Evolutionary conservation across 176 grass and related monocot genomes (phyloP).

Genomic region (Lolium multiflorum): DNA sequence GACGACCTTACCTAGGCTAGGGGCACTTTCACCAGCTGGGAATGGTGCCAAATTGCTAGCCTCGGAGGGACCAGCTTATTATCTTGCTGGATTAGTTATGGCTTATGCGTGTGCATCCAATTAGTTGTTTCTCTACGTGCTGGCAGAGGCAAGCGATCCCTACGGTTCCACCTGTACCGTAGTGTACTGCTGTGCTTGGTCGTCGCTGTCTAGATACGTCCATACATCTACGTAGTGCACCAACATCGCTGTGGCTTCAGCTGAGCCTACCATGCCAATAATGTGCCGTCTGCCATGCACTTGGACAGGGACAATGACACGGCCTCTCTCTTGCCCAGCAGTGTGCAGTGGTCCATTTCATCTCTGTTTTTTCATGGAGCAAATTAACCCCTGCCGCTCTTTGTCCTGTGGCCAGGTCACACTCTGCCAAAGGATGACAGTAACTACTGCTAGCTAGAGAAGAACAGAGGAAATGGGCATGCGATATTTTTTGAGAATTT

Average conservation of each 20-base stretch:
- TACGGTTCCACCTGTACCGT: neutral
- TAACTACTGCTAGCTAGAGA: neutral
- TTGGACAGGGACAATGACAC: neutral
- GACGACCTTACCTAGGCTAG: neutral
- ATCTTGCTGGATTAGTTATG: constrained; percentile 3
- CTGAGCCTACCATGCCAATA: constrained; percentile 17
- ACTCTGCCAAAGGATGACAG: neutral
- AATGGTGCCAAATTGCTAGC: neutral
- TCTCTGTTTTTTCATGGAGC: neutral
- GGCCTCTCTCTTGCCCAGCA: neutral
- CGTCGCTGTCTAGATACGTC: constrained; percentile 4
- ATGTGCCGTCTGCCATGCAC: neutral
- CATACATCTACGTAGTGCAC: neutral
- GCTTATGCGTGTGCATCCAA: neutral
- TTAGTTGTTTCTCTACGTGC: neutral
- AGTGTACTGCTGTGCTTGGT: neutral
- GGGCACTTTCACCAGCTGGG: neutral
- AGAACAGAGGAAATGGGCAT: neutral
- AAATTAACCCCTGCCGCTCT: neutral
- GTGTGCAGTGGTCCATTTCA: neutral
- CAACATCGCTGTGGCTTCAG: too few species aligned
- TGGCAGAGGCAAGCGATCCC: neutral
- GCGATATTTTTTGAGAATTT: too few species aligned
- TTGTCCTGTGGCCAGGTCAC: neutral
- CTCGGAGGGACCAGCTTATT: neutral